Percentiles rank a stretch among this genome's conserved stretches.
Conservation (phyloP, 164 flowering plant genomes). For the Dillenia suffruticosa region DNA sequence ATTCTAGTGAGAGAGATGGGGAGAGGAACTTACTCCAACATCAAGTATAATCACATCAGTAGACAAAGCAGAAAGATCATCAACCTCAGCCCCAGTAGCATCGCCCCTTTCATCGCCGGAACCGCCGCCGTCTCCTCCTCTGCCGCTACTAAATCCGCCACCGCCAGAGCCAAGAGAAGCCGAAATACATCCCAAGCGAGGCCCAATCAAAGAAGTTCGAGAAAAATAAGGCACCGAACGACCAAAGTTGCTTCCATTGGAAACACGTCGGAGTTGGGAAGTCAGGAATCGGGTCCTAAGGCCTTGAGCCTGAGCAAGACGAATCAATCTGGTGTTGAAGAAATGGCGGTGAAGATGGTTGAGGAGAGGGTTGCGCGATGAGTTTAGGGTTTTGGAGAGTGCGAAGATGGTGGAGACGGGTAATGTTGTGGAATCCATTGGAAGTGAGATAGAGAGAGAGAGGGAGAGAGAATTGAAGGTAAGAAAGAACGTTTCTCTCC, state of each 20-base stretch:
- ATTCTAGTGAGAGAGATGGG: not conserved
- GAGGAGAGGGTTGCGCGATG: constrained; percentile 6
- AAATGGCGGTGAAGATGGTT: constrained; percentile 19
- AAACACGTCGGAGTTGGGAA: constrained; percentile 18
- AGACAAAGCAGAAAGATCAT: constrained; percentile 39
- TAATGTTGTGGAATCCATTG: constrained; percentile 38
- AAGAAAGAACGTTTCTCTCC: too few species aligned
- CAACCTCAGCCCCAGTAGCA: constrained; percentile 36
- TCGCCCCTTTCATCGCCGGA: constrained; percentile 40
- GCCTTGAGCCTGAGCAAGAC: constrained; percentile 1
- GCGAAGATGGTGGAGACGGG: constrained; percentile 26
- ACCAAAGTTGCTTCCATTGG: constrained; percentile 1
- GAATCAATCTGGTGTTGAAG: constrained; percentile 1
- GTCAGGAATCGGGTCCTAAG: constrained; percentile 10
- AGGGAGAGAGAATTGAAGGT: too few species aligned
- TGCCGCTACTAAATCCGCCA: constrained; percentile 32
- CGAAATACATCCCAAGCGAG: constrained; percentile 27
- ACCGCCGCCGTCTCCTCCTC: constrained; percentile 45
- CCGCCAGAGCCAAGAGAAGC: constrained; percentile 41
- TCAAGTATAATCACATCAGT: constrained; percentile 80
- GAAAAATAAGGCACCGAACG: constrained; percentile 9
- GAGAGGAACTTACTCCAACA: constrained; percentile 55
- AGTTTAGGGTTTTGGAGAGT: constrained; percentile 35
- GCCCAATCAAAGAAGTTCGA: constrained; percentile 7
- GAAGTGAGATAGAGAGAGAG: not conserved